Evolutionary conservation across 208 protist species (phyloP), one percentile per base, ranked within the genome.

Genomic region (Leishmania martiniquensis): DNA sequence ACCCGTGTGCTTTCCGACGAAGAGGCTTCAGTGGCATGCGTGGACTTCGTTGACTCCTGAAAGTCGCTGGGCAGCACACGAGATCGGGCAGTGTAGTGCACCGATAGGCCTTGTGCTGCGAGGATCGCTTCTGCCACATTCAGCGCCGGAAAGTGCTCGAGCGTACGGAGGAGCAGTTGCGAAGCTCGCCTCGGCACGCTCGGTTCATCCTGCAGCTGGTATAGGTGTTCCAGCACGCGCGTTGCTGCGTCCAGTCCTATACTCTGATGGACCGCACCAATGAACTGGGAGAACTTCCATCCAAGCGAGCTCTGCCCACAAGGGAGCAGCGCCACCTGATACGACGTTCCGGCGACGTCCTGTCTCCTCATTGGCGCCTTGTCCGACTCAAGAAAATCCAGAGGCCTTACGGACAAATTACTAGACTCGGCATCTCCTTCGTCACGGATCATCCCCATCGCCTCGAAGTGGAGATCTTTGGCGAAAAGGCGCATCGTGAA

Each of bases 261-360:
- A 4, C 55, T 69, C 44, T 86, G 77, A n/a, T 95, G 87, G 15
- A 95, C 55, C 1, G 90, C 89, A 25, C 91, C 93, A 37, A 97
- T 76, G 76, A 97, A 96, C 62, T 97, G 93, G 1, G 91, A 96
- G 63, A 97, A 89, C 49, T 92, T 89, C 91, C 93, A 97, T 6
- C 91, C 93, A 17, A 97, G 80, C 3, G 90, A 73, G 71, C 89
- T 95, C 76, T 97, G 93, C 6, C 88, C 90, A 39, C 65, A 87
- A 9, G 87, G 73, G 32, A 95, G 85, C n/a, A 91, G 85, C 22
- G 82, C 78, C 0, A 87, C 68, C 6, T 93, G 77, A 77, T 95
- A 94, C 2, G 91, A 94, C 0, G 91, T 95, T n/a, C 93, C 93
- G 13, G 75, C 78, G 12, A 92, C 66, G 72, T 97, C 91, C 5